A percentile compares a stretch with the other conserved stretches of the same genome.
Evolutionary conservation across 169 alveolate genomes (phyloP).

Genomic region (Plasmodium gaboni): DNA sequence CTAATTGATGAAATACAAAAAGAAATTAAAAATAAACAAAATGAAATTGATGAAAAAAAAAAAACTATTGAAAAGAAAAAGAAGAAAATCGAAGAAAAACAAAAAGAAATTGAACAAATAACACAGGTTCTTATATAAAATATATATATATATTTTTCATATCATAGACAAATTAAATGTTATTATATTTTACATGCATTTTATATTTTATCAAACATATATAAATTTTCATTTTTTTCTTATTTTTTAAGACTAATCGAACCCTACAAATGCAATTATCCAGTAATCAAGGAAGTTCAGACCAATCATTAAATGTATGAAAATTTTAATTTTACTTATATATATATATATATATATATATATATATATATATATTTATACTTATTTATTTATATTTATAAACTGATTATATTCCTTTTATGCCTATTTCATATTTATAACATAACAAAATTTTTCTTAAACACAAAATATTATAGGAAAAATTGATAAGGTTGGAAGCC

Average conservation of each 20-base stretch:
- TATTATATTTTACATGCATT: not conserved
- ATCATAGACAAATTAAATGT: too few species aligned
- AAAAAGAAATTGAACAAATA: conserved; percentile 41
- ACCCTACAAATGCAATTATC: conserved; percentile 24
- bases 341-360: too few species aligned
- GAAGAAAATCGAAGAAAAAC: conserved; percentile 24
- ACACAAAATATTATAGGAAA: conserved; percentile 27
- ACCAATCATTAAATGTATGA: conserved; percentile 22
- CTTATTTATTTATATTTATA: too few species aligned
- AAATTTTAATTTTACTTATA: too few species aligned
- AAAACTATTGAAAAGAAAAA: conserved; percentile 20
- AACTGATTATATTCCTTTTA: not conserved
- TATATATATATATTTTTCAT: conserved; percentile 5
- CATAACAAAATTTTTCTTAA: not conserved
- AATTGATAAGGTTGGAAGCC: conserved; percentile 65
- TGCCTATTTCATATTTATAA: not conserved
- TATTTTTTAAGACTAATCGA: conserved; percentile 35
- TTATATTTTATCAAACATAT: not conserved
- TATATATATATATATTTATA: too few species aligned
- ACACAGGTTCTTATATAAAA: conserved; percentile 22
- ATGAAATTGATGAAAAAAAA: not conserved
- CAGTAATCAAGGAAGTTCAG: conserved; percentile 37
- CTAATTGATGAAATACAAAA: conserved; percentile 1
- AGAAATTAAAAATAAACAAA: conserved; percentile 27
- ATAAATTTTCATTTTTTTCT: conserved; percentile 8